Base-by-base conservation (phyloP, 164 flowering plant genomes). In the Cinnamomum micranthum region DNA sequence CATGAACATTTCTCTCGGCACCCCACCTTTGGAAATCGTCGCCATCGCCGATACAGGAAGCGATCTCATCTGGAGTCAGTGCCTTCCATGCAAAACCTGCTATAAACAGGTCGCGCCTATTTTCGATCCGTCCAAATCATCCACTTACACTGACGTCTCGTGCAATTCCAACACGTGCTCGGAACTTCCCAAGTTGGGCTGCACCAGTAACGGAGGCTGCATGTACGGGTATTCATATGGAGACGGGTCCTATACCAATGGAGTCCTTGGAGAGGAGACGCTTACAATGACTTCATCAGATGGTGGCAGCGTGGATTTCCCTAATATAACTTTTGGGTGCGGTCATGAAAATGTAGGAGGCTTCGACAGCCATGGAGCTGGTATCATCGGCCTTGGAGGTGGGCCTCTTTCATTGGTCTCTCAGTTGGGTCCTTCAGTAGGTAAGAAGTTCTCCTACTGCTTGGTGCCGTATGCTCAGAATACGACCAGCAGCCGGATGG, bases 41-140 rank as follows among this genome's bases (percentile, higher is more conserved):
- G 95, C 94, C 0, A 87, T 92, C 7, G 67, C 91, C 79, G 98
- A 93, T 78, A 91, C 97, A 0, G 98, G 98, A 1, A 95, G 98
- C 69, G 98, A 95, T 72, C 76, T 95, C 58, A 86, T 88, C 2
- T 95, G 97, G 98, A 88, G 93, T 0, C 95, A 95, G 41, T 95
- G 97, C 82, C 73, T 84, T 78, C 97, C 98, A 22, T 91, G 96
- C 71, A 52, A 67, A 0, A 47, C 85, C 2, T 92, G 98, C 72
- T 90, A 67, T 47, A 74, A 84, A 13, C 92, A 89, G 50, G 59
- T 88, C 4, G 83, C 87, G 3, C 93, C 91, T 0, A 80, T 91
- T 11, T 92, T 91, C 76, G 83, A 84, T 59, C 83, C 88, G 0
- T 24, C 27, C 10, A 28, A 68, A 1, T 82, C 85, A 3, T 76